phyloP scores from a whole-genome alignment of 177 flowering plant species.

The Vitis hybrid region DNA sequence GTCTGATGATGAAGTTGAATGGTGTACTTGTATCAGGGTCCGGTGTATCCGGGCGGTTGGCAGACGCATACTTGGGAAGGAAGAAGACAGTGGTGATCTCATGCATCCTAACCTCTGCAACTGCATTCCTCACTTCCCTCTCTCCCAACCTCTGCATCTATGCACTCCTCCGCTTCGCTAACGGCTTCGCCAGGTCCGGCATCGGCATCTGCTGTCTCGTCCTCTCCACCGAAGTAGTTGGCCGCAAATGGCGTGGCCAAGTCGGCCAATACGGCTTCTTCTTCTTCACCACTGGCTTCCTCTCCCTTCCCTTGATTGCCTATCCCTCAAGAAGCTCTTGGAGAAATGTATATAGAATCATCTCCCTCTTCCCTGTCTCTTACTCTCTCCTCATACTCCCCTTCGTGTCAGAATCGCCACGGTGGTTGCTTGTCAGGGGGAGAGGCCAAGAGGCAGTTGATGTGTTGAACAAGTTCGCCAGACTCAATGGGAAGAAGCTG shows the following conservation, averaged over 20 bases:
- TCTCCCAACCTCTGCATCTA: slow-evolving; percentile 59
- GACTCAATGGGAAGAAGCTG: slow-evolving; percentile 32
- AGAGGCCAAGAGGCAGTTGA: slow-evolving; percentile 46
- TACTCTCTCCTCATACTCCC: slow-evolving; percentile 49
- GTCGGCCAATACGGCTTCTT: slow-evolving; percentile 70
- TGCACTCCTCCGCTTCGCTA: slow-evolving; percentile 51
- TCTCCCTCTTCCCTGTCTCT: slow-evolving; percentile 44
- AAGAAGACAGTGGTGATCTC: slow-evolving; percentile 48
- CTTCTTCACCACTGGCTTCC: slow-evolving; percentile 65
- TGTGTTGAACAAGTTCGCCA: slow-evolving; percentile 41
- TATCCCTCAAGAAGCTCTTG: slow-evolving; percentile 43
- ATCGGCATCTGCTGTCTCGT: slow-evolving; percentile 63
- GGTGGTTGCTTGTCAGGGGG: slow-evolving; percentile 62
- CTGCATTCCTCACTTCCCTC: slow-evolving; percentile 51
- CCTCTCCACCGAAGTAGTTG: slow-evolving; percentile 62
- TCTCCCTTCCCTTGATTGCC: slow-evolving; percentile 62
- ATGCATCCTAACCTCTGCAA: slow-evolving; percentile 45
- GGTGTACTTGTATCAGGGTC: slow-evolving; percentile 38
- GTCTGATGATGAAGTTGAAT: too few species aligned
- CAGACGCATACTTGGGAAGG: slow-evolving; percentile 53
- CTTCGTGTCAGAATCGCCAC: slow-evolving; percentile 55
- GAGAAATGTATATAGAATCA: slow-evolving; percentile 49
- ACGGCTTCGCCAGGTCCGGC: slow-evolving; percentile 60
- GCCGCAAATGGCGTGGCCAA: slow-evolving; percentile 65
- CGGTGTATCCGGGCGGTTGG: slow-evolving; percentile 44